Conservation (phyloP, 2,329 filamentous ascomycete genomes). For the Geosmithia putterillii region DNA sequence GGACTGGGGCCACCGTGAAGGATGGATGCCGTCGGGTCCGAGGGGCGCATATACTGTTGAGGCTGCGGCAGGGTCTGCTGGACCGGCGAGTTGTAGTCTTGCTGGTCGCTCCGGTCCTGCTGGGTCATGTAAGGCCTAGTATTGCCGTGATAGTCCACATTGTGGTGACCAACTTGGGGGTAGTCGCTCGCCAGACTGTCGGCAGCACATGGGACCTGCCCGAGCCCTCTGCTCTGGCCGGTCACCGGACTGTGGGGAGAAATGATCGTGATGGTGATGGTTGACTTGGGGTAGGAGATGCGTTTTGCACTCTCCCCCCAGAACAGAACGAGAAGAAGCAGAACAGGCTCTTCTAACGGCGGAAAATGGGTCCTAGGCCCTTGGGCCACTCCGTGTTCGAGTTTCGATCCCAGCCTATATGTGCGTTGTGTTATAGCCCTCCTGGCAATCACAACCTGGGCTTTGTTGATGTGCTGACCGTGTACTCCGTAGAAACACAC, state of each 20-base stretch:
- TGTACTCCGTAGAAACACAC: not conserved
- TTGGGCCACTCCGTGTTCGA: not conserved
- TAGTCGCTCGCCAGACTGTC: constrained; percentile 65
- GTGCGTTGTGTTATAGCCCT: constrained; percentile 1
- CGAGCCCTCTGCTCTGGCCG: constrained; percentile 67
- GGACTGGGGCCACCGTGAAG: not conserved
- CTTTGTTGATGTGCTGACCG: not conserved
- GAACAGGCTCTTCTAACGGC: not conserved
- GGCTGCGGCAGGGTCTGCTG: constrained; percentile 6
- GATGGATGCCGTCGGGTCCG: not conserved
- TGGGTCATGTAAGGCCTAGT: constrained; percentile 48
- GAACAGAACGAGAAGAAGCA: not conserved
- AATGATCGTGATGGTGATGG: constrained; percentile 36
- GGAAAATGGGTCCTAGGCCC: not conserved
- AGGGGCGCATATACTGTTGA: constrained; percentile 16
- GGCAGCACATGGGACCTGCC: constrained; percentile 62
- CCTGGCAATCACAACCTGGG: not conserved
- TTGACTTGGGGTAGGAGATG: no score
- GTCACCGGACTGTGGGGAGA: constrained; percentile 51
- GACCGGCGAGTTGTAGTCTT: constrained; percentile 37
- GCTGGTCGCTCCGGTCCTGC: constrained; percentile 47
- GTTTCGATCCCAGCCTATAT: constrained; percentile 1
- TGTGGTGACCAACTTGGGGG: constrained; percentile 54
- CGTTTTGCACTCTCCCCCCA: constrained; percentile 25
- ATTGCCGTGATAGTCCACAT: constrained; percentile 64